Base-by-base conservation (phyloP, 2,329 filamentous ascomycete genomes). In the Sclerotinia spermophila region DNA sequence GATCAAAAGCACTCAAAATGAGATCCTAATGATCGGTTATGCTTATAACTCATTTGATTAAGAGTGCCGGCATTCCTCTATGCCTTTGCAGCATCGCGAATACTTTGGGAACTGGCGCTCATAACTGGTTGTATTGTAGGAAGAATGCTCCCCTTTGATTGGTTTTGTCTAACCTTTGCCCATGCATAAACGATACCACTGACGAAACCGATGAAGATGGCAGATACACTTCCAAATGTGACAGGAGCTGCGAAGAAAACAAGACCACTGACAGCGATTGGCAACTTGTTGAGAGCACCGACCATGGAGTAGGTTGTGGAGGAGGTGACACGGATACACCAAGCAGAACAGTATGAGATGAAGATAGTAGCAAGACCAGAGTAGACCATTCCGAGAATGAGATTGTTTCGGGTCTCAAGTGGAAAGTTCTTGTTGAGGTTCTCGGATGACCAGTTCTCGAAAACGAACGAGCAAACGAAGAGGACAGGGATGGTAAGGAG, bases 241-340 rank as follows among this genome's bases (percentile, higher is more conserved):
- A 97, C 92, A 0, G 96, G 94, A 0, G 94, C 94, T 73, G 96
- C 89, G 82, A 99, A 99, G 86, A 99, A 99, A 77, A 99, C 82
- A 55, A 99, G 87, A 40, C 96, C 96, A 74, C 91, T 95, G 75
- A 99, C 81, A 69, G 96, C 96, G 76, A 99, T 94, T 56, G 96
- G 96, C 44, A 99, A 90, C 86, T 99, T 99, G 87, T 99, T 99
- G 78, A 99, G 86, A 27, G 95, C 93, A 73, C 96, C 96, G 70
- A 98, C 96, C 95, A 99, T 98, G 42, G 93, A 97, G 85, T 98
- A 99, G 2, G 96, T 99, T 13, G 96, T 99, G 27, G 94, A 97
- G 0, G 94, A 97, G 11, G 96, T 98, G 74, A 97, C 92, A 75
- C 96, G 94, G 74, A 99, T 96, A 80, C 96, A 98, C 96, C 96